Percentiles rank a stretch among this genome's conserved stretches.
Evolutionary conservation across 257 asterid genomes (phyloP).

Genomic region (Primulina tabacum): DNA sequence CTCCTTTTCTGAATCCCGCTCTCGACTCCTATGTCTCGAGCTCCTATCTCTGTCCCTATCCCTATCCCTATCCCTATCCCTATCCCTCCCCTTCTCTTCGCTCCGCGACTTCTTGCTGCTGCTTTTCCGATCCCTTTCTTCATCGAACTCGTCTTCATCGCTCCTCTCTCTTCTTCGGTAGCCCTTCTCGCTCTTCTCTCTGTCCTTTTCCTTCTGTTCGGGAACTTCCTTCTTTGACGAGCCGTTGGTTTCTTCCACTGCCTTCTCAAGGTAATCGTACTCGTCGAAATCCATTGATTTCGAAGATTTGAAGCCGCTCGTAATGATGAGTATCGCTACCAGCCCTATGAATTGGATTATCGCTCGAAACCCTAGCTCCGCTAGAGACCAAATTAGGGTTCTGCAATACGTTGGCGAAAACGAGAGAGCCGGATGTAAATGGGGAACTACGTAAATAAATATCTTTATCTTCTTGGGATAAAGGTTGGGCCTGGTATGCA

Average conservation of each 20-base stretch:
- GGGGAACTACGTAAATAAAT: too few species aligned
- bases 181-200: slow-evolving; percentile 65
- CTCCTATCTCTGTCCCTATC: slow-evolving; percentile 61
- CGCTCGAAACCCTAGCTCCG: slow-evolving; percentile 23
- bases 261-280: slow-evolving; percentile 90
- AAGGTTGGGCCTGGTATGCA: too few species aligned
- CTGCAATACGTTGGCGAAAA: slow-evolving; percentile 6
- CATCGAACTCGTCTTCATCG: slow-evolving; percentile 56
- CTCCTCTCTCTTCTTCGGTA: slow-evolving; percentile 68
- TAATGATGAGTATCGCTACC: not conserved
- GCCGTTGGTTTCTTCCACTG: slow-evolving; percentile 84
- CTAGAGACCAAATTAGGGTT: slow-evolving; percentile 28
- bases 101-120: slow-evolving; percentile 10
- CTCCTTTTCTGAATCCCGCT: slow-evolving; percentile 50
- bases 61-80: slow-evolving; percentile 37
- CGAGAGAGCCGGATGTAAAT: not conserved
- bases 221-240: slow-evolving; percentile 46
- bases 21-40: slow-evolving; percentile 57
- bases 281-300: slow-evolving; percentile 87
- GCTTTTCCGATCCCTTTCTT: slow-evolving; percentile 41
- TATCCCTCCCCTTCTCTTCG: slow-evolving; percentile 26
- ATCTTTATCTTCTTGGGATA: too few species aligned
- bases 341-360: slow-evolving; percentile 10
- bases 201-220: slow-evolving; percentile 48
- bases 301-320: slow-evolving; percentile 16